phyloP scores from a whole-genome alignment of 371 early-diverging fungal species.

The Phascolomyces articulosus region DNA sequence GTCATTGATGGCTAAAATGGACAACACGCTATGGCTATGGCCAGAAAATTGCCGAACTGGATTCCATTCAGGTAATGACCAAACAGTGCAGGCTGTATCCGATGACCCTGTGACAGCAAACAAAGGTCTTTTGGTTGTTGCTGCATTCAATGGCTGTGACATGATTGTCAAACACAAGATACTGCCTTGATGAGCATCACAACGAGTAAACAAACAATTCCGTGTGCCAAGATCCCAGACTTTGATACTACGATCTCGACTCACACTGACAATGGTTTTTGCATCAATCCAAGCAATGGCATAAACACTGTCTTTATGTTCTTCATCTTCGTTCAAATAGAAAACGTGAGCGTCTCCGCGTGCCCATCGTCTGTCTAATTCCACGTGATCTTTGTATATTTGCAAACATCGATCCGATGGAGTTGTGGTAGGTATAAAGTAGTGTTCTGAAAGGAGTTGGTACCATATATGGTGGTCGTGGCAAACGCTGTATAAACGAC shows the following conservation, averaged over 20 bases:
- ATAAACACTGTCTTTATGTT: conserved; percentile 90
- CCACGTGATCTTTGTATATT: conserved; percentile 29
- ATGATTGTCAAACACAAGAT: conserved; percentile 81
- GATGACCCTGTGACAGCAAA: conserved; percentile 91
- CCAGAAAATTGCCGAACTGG: conserved; percentile 32
- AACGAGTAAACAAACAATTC: conserved; percentile 26
- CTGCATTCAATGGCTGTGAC: conserved; percentile 11
- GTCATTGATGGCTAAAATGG: conserved; percentile 69
- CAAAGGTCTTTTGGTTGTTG: conserved; percentile 63
- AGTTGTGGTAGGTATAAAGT: conserved; percentile 11
- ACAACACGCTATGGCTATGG: conserved; percentile 81
- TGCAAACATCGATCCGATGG: conserved; percentile 9
- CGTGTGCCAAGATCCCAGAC: conserved; percentile 68
- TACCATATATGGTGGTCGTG: conserved; percentile 24
- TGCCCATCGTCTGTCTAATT: conserved; percentile 33
- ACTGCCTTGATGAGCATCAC: conserved; percentile 72
- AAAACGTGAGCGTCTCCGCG: conserved; percentile 33
- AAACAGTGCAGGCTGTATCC: conserved; percentile 88
- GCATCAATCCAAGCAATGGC: conserved; percentile 76
- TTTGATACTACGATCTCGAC: conserved; percentile 87
- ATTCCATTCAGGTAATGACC: conserved; percentile 71
- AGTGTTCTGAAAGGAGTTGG: conserved; percentile 22
- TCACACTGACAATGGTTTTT: conserved; percentile 83
- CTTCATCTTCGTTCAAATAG: conserved; percentile 54
- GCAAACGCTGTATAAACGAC: conserved; percentile 18